Conservation (phyloP, 805 yeast genomes). For the Metschnikowia hibisci region DNA sequence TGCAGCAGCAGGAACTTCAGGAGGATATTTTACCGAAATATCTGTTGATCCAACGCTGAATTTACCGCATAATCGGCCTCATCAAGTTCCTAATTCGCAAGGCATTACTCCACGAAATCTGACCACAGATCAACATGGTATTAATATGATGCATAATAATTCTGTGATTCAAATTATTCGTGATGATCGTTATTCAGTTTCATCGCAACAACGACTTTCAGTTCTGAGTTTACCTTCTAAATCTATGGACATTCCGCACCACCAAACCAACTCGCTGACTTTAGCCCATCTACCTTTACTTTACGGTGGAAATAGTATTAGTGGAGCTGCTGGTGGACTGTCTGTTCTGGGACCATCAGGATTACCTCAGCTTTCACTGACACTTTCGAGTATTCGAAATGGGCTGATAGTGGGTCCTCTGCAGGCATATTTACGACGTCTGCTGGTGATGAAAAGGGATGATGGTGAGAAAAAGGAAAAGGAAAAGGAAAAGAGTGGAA, state of each 20-base stretch:
- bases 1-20: conserved; percentile 29
- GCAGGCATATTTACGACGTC: conserved; percentile 17
- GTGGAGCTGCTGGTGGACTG: conserved; percentile 40
- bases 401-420: conserved; percentile 33
- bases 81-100: conserved; percentile 22
- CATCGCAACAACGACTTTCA: conserved; percentile 33
- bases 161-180: conserved; percentile 39
- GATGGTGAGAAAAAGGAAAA: conserved; percentile 6
- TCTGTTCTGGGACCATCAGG: conserved; percentile 37
- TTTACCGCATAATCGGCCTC: conserved; percentile 39
- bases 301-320: conserved; percentile 39
- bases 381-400: conserved; percentile 38
- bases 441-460: conserved; percentile 13
- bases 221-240: conserved; percentile 42
- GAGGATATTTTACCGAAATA: conserved; percentile 44
- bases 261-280: conserved; percentile 35
- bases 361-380: conserved; percentile 28
- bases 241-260: conserved; percentile 46
- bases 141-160: conserved; percentile 29
- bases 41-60: conserved; percentile 45
- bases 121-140: conserved; percentile 13
- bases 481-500: conserved; percentile 9
- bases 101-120: conserved; percentile 17
- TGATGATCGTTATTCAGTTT: conserved; percentile 36
- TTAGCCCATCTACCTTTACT: conserved; percentile 42